Percentiles rank a stretch among this genome's conserved stretches.
These are phyloP conservation scores for Aspergillus tanneri DNA, from an alignment of 2,329 filamentous ascomycete species.

Conservation along the genomic window DNA sequence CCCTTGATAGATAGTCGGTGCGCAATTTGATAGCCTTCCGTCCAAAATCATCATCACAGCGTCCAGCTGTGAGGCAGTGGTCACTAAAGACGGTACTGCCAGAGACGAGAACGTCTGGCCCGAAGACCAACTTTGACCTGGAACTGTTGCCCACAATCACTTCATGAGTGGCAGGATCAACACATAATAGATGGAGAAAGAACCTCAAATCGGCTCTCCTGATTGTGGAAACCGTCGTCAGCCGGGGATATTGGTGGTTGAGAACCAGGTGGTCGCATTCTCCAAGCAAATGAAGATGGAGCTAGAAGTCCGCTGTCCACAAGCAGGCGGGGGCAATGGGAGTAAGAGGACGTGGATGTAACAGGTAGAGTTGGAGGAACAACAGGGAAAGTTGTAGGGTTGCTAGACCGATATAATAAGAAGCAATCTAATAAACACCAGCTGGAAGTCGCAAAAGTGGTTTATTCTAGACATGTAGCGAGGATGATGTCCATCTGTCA, in stretches of 20 bases:
- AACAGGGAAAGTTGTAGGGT: conserved; percentile 32
- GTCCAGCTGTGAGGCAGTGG: conserved; percentile 51
- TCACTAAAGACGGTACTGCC: conserved; percentile 57
- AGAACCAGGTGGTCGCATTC: conserved; percentile 57
- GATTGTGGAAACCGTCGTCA: conserved; percentile 36
- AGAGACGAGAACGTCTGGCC: conserved; percentile 56
- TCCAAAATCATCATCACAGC: conserved; percentile 61
- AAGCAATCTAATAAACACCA: no score
- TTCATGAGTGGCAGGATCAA: conserved; percentile 53
- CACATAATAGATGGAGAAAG: conserved; percentile 58
- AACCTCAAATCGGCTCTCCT: conserved; percentile 46
- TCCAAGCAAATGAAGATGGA: conserved; percentile 71
- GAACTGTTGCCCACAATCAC: conserved; percentile 52
- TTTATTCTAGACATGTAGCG: no score
- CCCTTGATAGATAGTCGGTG: conserved; percentile 47
- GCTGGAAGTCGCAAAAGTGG: no score
- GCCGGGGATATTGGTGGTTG: conserved; percentile 49
- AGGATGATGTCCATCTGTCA: no score
- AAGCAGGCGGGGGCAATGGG: conserved; percentile 50
- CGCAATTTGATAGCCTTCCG: conserved; percentile 60
- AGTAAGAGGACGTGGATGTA: conserved; percentile 53
- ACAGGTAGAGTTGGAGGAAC: conserved; percentile 49
- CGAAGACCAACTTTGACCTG: conserved; percentile 60
- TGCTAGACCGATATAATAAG: conserved; percentile 2
- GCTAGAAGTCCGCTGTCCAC: conserved; percentile 57